Conservation (phyloP, 2,329 filamentous ascomycete genomes). For the Lasiodiplodia sp. region DNA sequence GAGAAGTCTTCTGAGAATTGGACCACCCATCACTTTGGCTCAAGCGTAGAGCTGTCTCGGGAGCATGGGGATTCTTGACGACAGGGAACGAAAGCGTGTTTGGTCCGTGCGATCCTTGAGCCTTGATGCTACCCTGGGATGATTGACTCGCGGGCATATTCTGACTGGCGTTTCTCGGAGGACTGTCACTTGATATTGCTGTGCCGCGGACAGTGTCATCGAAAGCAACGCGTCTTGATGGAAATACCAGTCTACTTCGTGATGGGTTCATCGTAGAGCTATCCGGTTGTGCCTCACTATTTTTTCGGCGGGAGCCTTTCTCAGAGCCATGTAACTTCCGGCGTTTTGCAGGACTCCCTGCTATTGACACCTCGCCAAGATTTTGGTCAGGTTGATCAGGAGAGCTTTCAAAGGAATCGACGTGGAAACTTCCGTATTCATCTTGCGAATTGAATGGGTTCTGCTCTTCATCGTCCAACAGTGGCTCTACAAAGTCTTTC, state of each 20-base stretch:
- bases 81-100: conserved; percentile 71
- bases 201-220: conserved; percentile 3
- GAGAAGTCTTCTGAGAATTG: conserved; percentile 46
- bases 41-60: conserved; percentile 67
- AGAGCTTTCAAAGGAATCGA: conserved; percentile 21
- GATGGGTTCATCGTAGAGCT: background rate
- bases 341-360: conserved; percentile 3
- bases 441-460: conserved; percentile 17
- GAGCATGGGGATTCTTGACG: conserved; percentile 77
- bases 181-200: conserved; percentile 1
- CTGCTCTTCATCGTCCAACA: background rate
- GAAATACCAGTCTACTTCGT: background rate
- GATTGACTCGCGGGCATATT: conserved; percentile 36
- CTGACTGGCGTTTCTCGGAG: conserved; percentile 20
- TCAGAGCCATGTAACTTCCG: background rate
- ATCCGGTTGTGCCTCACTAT: background rate
- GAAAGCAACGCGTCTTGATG: conserved; percentile 11
- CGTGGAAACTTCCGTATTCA: conserved; percentile 29
- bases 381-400: background rate
- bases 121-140: conserved; percentile 51
- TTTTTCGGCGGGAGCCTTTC: background rate
- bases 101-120: conserved; percentile 45
- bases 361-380: background rate
- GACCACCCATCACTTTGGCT: conserved; percentile 69
- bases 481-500: background rate